Percentiles rank a stretch among this genome's conserved stretches.
These are phyloP conservation scores for Penicillium oxalicum DNA, from an alignment of 2,329 filamentous ascomycete genomes.

Conservation along the genomic window DNA sequence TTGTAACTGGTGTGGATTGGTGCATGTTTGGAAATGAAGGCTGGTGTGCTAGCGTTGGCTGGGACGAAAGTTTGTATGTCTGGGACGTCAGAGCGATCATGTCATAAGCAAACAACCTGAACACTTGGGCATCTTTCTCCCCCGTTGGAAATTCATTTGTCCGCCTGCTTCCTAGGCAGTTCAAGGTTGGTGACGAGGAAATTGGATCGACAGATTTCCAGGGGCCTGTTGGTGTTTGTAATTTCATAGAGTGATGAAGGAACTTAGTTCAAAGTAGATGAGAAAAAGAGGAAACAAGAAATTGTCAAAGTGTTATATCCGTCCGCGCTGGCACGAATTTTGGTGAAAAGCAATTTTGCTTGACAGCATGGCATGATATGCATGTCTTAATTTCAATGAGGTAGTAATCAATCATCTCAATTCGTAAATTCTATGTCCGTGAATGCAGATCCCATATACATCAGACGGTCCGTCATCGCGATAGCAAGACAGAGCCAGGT, in stretches of 20 bases:
- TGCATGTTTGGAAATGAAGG: conserved; percentile 92
- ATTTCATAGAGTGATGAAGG: too few relatives aligned
- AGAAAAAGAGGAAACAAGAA: too few relatives aligned
- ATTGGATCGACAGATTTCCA: too few relatives aligned
- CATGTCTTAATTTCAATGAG: neutral
- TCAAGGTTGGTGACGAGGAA: too few relatives aligned
- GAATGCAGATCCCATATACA: neutral
- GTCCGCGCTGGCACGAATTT: too few relatives aligned
- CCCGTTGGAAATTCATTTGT: neutral
- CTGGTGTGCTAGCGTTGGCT: conserved; percentile 90
- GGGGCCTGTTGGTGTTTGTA: too few relatives aligned
- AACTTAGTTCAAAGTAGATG: too few relatives aligned
- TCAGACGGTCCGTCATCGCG: too few relatives aligned
- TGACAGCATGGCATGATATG: too few relatives aligned
- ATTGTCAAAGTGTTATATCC: too few relatives aligned
- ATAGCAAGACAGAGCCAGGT: too few relatives aligned
- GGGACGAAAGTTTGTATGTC: conserved; percentile 85
- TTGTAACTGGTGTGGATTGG: conserved; percentile 95
- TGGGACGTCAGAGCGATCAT: conserved; percentile 79
- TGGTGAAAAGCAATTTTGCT: too few relatives aligned
- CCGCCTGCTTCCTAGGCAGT: neutral
- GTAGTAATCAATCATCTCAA: conserved; percentile 15
- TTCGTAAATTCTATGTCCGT: conserved; percentile 17
- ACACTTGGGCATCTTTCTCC: conserved; percentile 9
- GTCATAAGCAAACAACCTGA: conserved; percentile 43